phyloP scores from a whole-genome alignment of 148 eudicot genomes.

The Drosera capensis region DNA sequence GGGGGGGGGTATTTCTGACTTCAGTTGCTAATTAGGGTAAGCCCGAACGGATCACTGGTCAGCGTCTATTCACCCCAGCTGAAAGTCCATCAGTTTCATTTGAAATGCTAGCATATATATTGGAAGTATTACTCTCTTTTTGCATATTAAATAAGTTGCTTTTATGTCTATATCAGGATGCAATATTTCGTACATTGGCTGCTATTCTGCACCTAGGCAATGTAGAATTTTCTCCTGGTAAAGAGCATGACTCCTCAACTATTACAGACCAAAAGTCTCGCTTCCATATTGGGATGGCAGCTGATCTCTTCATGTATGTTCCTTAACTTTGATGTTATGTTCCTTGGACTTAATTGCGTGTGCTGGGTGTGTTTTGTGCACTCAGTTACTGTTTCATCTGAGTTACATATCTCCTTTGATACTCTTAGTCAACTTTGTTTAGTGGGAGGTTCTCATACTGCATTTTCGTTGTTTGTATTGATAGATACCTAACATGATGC shows the following conservation, averaged over 20 bases:
- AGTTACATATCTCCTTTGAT: background rate
- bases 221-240: slow-evolving; percentile 81
- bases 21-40: too few relatives aligned
- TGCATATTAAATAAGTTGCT: slow-evolving; percentile 1
- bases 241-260: slow-evolving; percentile 86
- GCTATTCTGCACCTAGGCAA: slow-evolving; percentile 92
- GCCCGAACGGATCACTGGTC: too few relatives aligned
- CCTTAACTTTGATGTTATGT: background rate
- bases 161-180: slow-evolving; percentile 42
- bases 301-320: slow-evolving; percentile 81
- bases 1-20: too few relatives aligned
- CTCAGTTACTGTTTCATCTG: too few relatives aligned
- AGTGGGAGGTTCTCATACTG: too few relatives aligned
- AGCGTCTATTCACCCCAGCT: too few relatives aligned
- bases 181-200: slow-evolving; percentile 95
- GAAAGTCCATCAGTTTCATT: too few relatives aligned
- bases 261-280: slow-evolving; percentile 66
- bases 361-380: background rate
- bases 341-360: background rate
- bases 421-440: too few relatives aligned
- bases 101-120: background rate
- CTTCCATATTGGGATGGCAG: slow-evolving; percentile 83
- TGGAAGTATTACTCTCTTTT: background rate
- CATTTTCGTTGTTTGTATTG: too few relatives aligned
- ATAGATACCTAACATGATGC: too few relatives aligned